Evolutionary conservation across 495 filamentous ascomycete species (phyloP).

Genomic region (Aspergillus carlsbadensis): DNA sequence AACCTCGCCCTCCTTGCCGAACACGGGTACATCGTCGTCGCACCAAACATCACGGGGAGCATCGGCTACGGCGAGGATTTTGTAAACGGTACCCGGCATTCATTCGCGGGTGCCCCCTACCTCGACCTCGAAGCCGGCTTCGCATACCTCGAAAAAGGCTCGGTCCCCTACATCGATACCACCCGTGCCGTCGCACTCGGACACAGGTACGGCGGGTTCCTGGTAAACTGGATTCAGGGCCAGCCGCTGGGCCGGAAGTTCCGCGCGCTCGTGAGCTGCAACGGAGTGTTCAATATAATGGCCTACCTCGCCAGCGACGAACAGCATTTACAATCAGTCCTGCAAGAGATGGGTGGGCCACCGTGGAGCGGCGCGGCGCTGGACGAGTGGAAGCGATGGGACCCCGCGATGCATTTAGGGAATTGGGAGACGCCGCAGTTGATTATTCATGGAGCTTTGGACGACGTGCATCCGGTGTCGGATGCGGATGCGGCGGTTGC

Average conservation of each 20-base stretch:
- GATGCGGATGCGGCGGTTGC: background rate
- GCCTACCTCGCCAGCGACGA: background rate
- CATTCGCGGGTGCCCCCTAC: background rate
- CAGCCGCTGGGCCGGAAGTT: background rate
- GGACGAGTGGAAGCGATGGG: background rate
- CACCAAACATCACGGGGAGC: conserved; percentile 2
- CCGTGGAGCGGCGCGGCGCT: background rate
- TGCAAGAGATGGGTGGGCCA: conserved; percentile 1
- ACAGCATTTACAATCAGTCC: background rate
- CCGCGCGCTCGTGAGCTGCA: background rate
- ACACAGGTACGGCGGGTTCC: background rate
- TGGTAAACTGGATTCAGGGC: conserved; percentile 5
- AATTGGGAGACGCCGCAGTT: conserved; percentile 1
- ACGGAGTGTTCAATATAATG: conserved; percentile 1
- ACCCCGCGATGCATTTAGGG: background rate
- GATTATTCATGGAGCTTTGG: background rate
- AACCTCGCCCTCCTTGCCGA: background rate
- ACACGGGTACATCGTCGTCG: background rate
- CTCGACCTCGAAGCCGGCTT: background rate
- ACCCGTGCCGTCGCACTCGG: background rate
- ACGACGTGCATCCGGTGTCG: background rate
- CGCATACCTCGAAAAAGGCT: background rate
- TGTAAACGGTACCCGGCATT: background rate
- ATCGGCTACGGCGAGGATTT: conserved; percentile 6
- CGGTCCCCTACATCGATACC: conserved; percentile 1